Base-by-base conservation (phyloP, 2,329 filamentous ascomycete species). In the Akanthomyces uredinophilus region DNA sequence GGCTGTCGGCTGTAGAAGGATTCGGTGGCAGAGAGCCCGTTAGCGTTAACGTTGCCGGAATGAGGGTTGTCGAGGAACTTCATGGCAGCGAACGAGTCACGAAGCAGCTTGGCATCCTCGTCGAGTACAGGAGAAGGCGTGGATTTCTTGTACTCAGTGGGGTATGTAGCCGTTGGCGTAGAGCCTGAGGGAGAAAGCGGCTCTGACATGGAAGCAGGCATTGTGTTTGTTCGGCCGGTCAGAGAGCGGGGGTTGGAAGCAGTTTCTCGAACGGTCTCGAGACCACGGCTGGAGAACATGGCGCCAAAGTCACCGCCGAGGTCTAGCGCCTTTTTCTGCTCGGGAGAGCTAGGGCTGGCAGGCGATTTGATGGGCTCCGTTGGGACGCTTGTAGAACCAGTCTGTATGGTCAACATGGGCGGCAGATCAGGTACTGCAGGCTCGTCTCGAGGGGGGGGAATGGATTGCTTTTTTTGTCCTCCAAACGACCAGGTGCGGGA, bases 401-500 rank as follows among this genome's bases (percentile, higher is more conserved):
- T 60, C 32, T 32, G 71, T 64, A 72, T 72, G 51, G 64, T 69
- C 37, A 75, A 72, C 27, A 80, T 66, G 4, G 80, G 77, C 2
- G 75, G 75, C 46, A 76, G 64, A 32, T 77, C 75, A 41, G 74
- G 69, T 37, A 72, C 62, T 7, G 60, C 52, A 8, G 67, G 66
- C 24, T 71, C 68, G 22, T 72, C 69, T 39, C 68, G 70, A 27
- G 71, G 69, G 16, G 69, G 68, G 18, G 70, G 70, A 37, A 69
- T 65, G 37, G 64, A 69, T 52, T 76, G 71, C 68, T 84, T 86
- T 70, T 84, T 85, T 65, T 78, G 78, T 39, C 78, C 79, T 27
- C 83, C 83, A 69, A 87, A 86, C 3, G 84, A 86, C 66, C 86
- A 86, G 1, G 84, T 85, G 55, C 83, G 79, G 11, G 81, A 80